Base-by-base conservation (phyloP, 2,329 filamentous ascomycete species). In the Penicillium vulpinum region DNA sequence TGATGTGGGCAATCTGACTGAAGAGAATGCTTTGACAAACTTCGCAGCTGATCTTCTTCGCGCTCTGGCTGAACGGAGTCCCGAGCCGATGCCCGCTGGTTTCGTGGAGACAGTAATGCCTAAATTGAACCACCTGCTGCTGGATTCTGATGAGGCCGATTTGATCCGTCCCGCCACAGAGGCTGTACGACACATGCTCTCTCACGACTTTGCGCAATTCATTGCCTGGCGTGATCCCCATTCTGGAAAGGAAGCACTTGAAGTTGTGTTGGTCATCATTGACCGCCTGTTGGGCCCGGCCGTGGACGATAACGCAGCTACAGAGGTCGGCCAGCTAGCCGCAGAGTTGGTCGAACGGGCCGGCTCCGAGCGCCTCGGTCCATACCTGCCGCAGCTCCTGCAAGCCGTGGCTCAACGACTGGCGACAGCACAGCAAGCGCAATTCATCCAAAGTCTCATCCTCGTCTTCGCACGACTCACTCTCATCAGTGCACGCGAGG, bases 321-420 rank as follows among this genome's bases (percentile, higher is more conserved):
- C 92, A n/a, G 93, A 99, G 77, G 92, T 99, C 41, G 94, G 94
- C 64, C 91, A 92, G 16, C 84, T 99, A 62, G 94, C 94, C 5
- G 93, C 93, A 2, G 92, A 96, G 75, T 81, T 99, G 28, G 94
- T 99, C 0, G 93, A 97, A 76, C 96, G 94, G 76, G 94, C 93
- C 50, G 94, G 94, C 11, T 88, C 92, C 36, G 92, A 96, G 71
- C 86, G 90, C 53, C 85, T 99, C 11, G 94, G 94, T 0, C 92
- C 92, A 11, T 97, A 91, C 72, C 82, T 99, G 26, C 87, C 90
- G 39, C 91, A 96, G 73, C 85, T 99, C 22, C 83, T 99, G 4
- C 87, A 88, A 66, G 94, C 93, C 18, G 93, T 99, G 16, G 94
- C 94, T 4, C 87, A 87, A 49, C 86, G 94, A 57, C 82, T 99